Evolutionary conservation across 306 rosid species (phyloP), one percentile per base, ranked within the genome.

Genomic region (Casuarina equisetifolia): DNA sequence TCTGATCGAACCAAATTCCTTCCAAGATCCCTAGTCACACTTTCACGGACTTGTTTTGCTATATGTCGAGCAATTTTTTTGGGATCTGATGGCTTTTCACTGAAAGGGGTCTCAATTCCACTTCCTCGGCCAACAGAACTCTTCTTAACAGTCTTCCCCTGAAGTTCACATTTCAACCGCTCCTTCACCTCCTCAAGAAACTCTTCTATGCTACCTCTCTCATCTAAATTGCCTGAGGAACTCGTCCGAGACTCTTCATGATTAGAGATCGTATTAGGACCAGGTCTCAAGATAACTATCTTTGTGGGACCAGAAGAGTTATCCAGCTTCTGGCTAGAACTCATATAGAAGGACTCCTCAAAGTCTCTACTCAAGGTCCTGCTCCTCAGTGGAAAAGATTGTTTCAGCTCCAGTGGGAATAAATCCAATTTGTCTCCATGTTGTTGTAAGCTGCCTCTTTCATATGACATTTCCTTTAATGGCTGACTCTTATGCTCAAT

Each of bases 161-260:
- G 91, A 72, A 87, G 85, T 82, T 96, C 99, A 53, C 86, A 88
- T 80, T 84, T 91, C 80, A 96, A 83, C 70, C 94, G 87, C 80
- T 91, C 96, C 85, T 82, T 92, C 77, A 96, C 99, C 88, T 96
- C 99, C 82, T 90, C 90, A 38, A 96, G 97, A 83, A 96, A 91
- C 81, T 92, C 97, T 81, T 92, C 96, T 76, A 96, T 86, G 73
- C 92, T 91, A 72, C 83, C 90, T 79, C 91, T 89, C 35, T 91
- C 90, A 35, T 70, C 90, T 78, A 82, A 83, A 79, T 82, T 83
- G 75, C 83, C 78, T 4, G 97, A 83, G 49, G 96, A 84, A 75
- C 75, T 78, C 38, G 81, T 86, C 96, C 91, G 86, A 74, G 84
- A 74, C 74, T 88, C 97, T 83, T 83, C 92, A 74, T 84, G 91